A percentile compares a stretch with the other conserved stretches of the same genome.
phyloP scores from a whole-genome alignment of 495 filamentous ascomycete species.

The Apiosordaria backusii region DNA sequence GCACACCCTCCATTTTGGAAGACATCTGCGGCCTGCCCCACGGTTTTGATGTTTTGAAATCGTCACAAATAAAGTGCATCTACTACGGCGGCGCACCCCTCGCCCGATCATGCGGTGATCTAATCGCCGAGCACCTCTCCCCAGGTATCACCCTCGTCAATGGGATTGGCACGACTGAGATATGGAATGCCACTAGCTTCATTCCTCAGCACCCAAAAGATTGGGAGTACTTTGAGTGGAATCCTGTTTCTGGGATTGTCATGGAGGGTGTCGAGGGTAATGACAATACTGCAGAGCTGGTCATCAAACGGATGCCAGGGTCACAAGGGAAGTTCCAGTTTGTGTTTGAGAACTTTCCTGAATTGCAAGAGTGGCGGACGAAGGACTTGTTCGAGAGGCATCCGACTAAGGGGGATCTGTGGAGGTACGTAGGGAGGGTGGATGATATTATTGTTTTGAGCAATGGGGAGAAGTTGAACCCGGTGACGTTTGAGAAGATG shows the following conservation, averaged over 20 bases:
- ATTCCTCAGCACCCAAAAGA: constrained; percentile 11
- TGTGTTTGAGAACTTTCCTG: constrained; percentile 44
- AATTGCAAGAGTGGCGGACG: constrained; percentile 44
- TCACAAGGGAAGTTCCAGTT: constrained; percentile 1
- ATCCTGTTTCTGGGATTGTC: constrained; percentile 21
- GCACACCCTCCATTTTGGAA: constrained; percentile 28
- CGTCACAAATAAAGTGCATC: constrained; percentile 23
- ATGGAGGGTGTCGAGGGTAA: constrained; percentile 25
- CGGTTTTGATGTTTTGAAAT: constrained; percentile 17
- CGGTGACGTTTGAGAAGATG: constrained; percentile 43
- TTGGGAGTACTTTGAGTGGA: constrained; percentile 30
- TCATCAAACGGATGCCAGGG: constrained; percentile 18
- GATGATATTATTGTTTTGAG: constrained; percentile 57
- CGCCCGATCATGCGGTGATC: constrained; percentile 10
- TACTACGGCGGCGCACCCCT: constrained; percentile 25
- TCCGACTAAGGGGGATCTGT: constrained; percentile 39
- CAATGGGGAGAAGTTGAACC: constrained; percentile 57
- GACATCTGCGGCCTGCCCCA: constrained; percentile 19
- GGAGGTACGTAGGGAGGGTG: constrained; percentile 43
- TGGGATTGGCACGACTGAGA: constrained; percentile 28
- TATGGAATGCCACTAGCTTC: constrained; percentile 7
- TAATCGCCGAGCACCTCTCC: constrained; percentile 4
- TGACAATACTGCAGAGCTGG: constrained; percentile 11
- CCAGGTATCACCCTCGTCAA: constrained; percentile 12
- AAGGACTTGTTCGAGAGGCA: constrained; percentile 52